Percentiles rank a stretch among this genome's conserved stretches.
These are phyloP conservation scores for Diaporthe citrichinensis DNA, from an alignment of 2,329 filamentous ascomycete genomes.

Conservation along the genomic window DNA sequence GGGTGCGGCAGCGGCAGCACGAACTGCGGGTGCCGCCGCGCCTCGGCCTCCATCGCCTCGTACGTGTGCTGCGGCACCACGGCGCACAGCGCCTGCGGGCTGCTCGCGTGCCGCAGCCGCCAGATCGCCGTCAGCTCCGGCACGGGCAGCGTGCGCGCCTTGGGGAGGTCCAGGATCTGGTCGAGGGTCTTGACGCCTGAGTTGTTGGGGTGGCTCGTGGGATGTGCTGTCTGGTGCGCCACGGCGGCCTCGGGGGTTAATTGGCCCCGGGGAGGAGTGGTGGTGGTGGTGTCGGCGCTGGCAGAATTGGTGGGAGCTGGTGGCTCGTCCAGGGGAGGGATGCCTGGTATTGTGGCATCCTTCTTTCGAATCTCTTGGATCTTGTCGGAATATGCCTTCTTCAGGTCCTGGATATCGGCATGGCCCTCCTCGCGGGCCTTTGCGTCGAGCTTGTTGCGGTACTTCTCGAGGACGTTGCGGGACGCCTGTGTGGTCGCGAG, in stretches of 20 bases:
- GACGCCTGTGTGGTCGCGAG: conserved; percentile 82
- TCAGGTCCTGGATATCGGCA: conserved; percentile 80
- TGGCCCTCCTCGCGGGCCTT: conserved; percentile 81
- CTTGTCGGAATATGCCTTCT: conserved; percentile 86
- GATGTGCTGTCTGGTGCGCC: conserved; percentile 43
- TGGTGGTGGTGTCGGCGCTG: not conserved
- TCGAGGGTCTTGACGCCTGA: conserved; percentile 61
- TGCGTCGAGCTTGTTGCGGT: conserved; percentile 84
- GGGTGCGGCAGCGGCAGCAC: conserved; percentile 86
- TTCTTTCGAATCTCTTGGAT: conserved; percentile 80
- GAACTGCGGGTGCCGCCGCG: conserved; percentile 86
- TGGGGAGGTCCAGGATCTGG: conserved; percentile 81
- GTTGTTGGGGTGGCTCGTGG: conserved; percentile 46
- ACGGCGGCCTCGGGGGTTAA: conserved; percentile 50
- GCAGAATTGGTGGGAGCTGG: not conserved
- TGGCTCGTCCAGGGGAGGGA: conserved; percentile 34
- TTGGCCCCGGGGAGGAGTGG: conserved; percentile 43
- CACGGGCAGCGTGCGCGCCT: conserved; percentile 78
- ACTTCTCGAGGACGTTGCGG: conserved; percentile 83
- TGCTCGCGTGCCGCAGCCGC: conserved; percentile 86
- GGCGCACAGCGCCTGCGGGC: conserved; percentile 85
- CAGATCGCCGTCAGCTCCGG: conserved; percentile 91
- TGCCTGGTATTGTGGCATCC: conserved; percentile 66
- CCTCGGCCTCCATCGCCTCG: conserved; percentile 77
- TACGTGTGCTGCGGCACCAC: conserved; percentile 83